These are phyloP conservation scores for Echium plantagineum DNA, from an alignment of 257 asterid genomes.

Conservation along the genomic window DNA sequence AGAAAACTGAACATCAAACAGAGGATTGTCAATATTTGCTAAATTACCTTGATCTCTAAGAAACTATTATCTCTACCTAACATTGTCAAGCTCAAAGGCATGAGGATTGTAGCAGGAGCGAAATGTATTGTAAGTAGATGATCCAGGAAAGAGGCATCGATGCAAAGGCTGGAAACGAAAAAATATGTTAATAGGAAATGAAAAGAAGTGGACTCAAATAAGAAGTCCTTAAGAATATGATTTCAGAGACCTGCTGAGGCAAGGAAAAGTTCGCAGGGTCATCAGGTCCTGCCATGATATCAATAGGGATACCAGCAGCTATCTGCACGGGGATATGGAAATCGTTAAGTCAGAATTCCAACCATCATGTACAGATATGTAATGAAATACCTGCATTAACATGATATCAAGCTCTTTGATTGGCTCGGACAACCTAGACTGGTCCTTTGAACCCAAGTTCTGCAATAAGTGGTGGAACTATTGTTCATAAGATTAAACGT, in stretches of 20 bases:
- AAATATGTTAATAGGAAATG: neutral
- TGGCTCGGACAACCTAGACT: conserved; percentile 64
- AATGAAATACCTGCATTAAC: conserved; percentile 57
- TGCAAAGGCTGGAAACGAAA: conserved; percentile 54
- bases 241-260: conserved; percentile 75
- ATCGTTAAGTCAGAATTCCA: neutral
- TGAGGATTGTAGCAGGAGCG: conserved; percentile 96
- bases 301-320: conserved; percentile 66
- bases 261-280: conserved; percentile 87
- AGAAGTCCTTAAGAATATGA: neutral
- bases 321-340: conserved; percentile 30
- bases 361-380: neutral
- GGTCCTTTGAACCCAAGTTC: conserved; percentile 73
- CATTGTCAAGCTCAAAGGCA: conserved; percentile 74
- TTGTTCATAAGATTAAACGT: neutral
- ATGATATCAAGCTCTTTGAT: conserved; percentile 86
- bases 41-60: neutral
- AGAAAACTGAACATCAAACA: conserved; percentile 49
- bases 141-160: conserved; percentile 84
- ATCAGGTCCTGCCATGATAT: conserved; percentile 80
- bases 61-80: conserved; percentile 37
- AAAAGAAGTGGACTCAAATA: neutral
- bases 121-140: conserved; percentile 81
- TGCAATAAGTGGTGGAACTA: conserved; percentile 24
- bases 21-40: conserved; percentile 1